Base-by-base conservation (phyloP, 208 protist species). In the Leishmania aethiopica region DNA sequence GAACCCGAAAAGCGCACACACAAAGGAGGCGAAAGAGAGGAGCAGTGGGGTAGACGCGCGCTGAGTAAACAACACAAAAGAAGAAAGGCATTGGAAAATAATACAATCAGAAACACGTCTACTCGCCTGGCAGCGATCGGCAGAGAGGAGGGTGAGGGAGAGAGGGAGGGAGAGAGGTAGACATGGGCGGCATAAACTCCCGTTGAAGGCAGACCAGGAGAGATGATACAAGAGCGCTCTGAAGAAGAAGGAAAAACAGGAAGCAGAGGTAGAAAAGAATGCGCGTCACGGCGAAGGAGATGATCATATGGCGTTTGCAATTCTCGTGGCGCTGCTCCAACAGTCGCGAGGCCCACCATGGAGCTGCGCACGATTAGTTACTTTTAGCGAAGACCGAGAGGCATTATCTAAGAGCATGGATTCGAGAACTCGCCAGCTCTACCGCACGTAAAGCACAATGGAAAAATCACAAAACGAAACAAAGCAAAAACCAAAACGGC, bases 141-240 rank as follows among this genome's bases (percentile, higher is more conserved):
- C 0, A 10, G 6, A 25, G 17, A 51, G 3, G 77, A 77, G 45
- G 32, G 70, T 47, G 79, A 72, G 42, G 5, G 77, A 72, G 28
- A 87, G 45, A 76, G 8, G 60, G 47, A 49, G 32, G 81, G 5
- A 45, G 40, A 77, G 28, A 53, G 49, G 75, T 51, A 72, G 19
- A 62, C 13, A 62, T 57, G 66, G 2, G 76, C 25, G 62, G 55
- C 47, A 42, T n/a, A n/a, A 64, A 10, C 17, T 37, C 37, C 37
- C 32, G 42, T 51, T 51, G 78, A 72, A 77, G 35, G 59, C 28
- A 66, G 6, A 74, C 42, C 8, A 22, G 37, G 37, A 55, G 4
- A 45, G 37, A 72, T 2, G 19, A 64, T 13, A 64, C 17, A 25
- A 69, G 15, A 40, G 28, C 3, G n/a, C 32, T 22, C 0, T 4